A percentile compares a stretch with the other conserved stretches of the same genome.
Conservation (phyloP, 164 flowering plant species). For the Berberis thunbergii region DNA sequence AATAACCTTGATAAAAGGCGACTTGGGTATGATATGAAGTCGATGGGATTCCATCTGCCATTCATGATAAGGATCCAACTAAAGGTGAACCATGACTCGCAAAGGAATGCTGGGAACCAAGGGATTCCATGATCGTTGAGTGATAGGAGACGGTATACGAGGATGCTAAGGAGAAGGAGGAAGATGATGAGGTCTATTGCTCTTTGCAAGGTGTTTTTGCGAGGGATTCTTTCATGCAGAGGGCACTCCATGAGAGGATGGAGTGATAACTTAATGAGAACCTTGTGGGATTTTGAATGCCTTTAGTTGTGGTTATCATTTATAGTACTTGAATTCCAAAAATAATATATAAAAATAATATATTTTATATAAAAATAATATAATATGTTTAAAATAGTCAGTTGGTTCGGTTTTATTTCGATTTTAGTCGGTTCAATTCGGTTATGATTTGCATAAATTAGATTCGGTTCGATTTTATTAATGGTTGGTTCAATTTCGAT, state of each 20-base stretch:
- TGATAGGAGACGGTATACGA: constrained; percentile 26
- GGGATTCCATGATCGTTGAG: constrained; percentile 14
- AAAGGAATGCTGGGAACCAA: constrained; percentile 37
- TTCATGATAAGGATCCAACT: constrained; percentile 23
- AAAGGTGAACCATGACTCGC: constrained; percentile 52
- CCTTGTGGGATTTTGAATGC: not conserved
- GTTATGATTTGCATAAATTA: too few species aligned
- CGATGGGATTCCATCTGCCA: constrained; percentile 32
- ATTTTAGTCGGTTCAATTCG: too few species aligned
- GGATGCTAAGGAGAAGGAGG: constrained; percentile 34
- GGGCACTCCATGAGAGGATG: constrained; percentile 5
- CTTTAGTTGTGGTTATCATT: not conserved
- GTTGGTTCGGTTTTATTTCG: too few species aligned
- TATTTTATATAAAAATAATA: too few species aligned
- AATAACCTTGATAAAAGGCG: constrained; percentile 28
- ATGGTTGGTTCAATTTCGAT: too few species aligned
- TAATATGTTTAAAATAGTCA: too few species aligned
- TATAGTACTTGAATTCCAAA: not conserved
- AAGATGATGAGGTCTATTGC: constrained; percentile 19
- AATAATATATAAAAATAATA: too few species aligned
- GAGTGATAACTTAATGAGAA: constrained; percentile 14
- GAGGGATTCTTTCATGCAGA: constrained; percentile 21
- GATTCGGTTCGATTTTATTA: too few species aligned
- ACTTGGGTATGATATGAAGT: constrained; percentile 32
- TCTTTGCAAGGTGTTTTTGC: constrained; percentile 16